Conservation (phyloP, 495 filamentous ascomycete genomes). For the Lepraria neglecta region DNA sequence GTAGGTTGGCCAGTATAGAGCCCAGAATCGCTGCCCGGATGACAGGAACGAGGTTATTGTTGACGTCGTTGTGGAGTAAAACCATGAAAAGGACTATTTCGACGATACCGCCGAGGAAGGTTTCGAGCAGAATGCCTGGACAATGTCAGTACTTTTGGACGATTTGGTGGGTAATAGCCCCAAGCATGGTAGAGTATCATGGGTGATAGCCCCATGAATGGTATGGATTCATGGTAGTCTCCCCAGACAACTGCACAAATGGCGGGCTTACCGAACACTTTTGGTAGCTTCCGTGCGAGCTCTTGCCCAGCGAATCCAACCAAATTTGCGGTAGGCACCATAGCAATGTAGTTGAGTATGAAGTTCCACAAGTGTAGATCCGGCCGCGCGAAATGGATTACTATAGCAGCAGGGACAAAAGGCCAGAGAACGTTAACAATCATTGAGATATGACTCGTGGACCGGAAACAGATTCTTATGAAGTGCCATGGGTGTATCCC, state of each 20-base stretch:
- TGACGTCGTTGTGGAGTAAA: slow-evolving; percentile 43
- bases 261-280: slow-evolving; percentile 53
- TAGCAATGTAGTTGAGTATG: slow-evolving; percentile 67
- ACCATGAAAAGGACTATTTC: slow-evolving; percentile 82
- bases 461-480: slow-evolving; percentile 53
- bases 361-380: slow-evolving; percentile 61
- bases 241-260: no score
- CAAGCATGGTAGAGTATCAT: background rate
- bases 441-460: slow-evolving; percentile 50
- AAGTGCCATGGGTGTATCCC: slow-evolving; percentile 58
- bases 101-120: slow-evolving; percentile 67
- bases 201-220: no score
- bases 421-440: slow-evolving; percentile 69
- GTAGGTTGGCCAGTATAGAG: slow-evolving; percentile 70
- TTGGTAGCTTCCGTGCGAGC: slow-evolving; percentile 69
- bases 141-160: background rate
- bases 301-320: slow-evolving; percentile 81
- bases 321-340: slow-evolving; percentile 84
- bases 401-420: slow-evolving; percentile 61
- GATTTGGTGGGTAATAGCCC: background rate
- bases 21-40: slow-evolving; percentile 80
- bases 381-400: slow-evolving; percentile 54
- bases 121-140: slow-evolving; percentile 60
- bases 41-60: slow-evolving; percentile 54
- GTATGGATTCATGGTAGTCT: no score